Conservation (phyloP, 129 eudicot genomes). For the Flaveria trinervia region DNA sequence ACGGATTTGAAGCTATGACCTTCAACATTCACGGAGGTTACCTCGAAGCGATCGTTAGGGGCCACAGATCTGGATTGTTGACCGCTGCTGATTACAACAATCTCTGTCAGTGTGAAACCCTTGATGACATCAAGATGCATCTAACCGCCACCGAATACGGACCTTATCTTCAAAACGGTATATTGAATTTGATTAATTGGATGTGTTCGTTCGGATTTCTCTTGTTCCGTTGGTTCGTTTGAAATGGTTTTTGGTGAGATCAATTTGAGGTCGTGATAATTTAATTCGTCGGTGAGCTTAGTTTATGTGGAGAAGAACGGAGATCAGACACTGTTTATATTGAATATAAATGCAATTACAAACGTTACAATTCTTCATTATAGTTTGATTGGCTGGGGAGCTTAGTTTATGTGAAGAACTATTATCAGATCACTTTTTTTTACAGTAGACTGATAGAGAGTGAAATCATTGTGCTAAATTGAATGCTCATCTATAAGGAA, state of each 20-base stretch:
- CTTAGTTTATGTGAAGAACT: slow-evolving; percentile 3
- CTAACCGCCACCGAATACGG: slow-evolving; percentile 95
- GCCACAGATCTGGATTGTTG: slow-evolving; percentile 90
- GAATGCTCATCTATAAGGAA: slow-evolving; percentile 13
- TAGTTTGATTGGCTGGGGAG: slow-evolving; percentile 14
- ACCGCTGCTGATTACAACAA: slow-evolving; percentile 98
- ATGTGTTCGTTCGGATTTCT: neutral
- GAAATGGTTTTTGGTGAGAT: neutral
- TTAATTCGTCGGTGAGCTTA: neutral
- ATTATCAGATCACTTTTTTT: slow-evolving; percentile 1
- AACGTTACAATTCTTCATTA: neutral
- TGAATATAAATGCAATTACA: slow-evolving; percentile 4
- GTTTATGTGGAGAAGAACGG: neutral
- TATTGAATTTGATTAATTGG: neutral
- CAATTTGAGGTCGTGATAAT: neutral
- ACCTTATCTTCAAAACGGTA: slow-evolving; percentile 95
- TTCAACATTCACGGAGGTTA: slow-evolving; percentile 97
- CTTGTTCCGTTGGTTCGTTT: neutral
- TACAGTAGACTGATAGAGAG: slow-evolving; percentile 2
- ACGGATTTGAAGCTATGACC: slow-evolving; percentile 97
- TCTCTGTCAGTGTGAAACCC: slow-evolving; percentile 96
- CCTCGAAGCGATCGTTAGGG: slow-evolving; percentile 94
- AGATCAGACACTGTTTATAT: neutral
- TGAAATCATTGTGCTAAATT: slow-evolving; percentile 13
- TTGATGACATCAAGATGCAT: slow-evolving; percentile 98